Conservation (phyloP, 768 basidiomycete species). For the Galerina marginata region DNA sequence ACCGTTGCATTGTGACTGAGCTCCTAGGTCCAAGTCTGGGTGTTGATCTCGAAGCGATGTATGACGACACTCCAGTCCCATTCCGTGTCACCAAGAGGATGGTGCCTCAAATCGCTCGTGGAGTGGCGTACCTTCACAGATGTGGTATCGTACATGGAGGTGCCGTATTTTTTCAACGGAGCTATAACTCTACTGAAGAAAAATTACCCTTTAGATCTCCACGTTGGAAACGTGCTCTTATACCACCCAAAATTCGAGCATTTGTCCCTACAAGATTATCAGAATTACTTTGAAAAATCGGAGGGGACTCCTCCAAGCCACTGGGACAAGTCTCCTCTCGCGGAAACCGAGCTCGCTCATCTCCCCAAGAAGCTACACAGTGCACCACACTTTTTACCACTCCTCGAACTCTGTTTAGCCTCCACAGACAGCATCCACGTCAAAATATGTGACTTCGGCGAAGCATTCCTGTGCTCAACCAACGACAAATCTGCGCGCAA, state of each 20-base stretch:
- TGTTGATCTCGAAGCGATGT: background rate
- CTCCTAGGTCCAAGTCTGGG: constrained; percentile 15
- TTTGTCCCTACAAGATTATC: background rate
- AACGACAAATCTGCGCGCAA: background rate
- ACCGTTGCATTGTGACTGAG: constrained; percentile 19
- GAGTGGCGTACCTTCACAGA: background rate
- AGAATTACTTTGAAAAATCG: background rate
- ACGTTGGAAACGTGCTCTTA: background rate
- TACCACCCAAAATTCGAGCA: background rate
- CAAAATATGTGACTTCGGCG: background rate
- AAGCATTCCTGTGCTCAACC: background rate
- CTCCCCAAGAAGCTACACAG: background rate
- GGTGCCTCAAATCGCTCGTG: background rate
- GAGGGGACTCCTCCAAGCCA: background rate
- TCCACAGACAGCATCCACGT: background rate
- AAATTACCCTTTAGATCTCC: background rate
- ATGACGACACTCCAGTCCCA: background rate
- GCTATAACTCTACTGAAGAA: background rate
- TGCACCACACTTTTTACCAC: background rate
- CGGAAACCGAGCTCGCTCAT: background rate
- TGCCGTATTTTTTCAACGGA: background rate
- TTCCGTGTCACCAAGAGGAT: background rate
- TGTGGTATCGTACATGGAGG: background rate
- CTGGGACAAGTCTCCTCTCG: background rate
- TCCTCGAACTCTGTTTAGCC: background rate